Evolutionary conservation across 192 early-diverging fungal genomes (phyloP), one percentile per base, ranked within the genome.

Genomic region (Coemansia sp.): DNA sequence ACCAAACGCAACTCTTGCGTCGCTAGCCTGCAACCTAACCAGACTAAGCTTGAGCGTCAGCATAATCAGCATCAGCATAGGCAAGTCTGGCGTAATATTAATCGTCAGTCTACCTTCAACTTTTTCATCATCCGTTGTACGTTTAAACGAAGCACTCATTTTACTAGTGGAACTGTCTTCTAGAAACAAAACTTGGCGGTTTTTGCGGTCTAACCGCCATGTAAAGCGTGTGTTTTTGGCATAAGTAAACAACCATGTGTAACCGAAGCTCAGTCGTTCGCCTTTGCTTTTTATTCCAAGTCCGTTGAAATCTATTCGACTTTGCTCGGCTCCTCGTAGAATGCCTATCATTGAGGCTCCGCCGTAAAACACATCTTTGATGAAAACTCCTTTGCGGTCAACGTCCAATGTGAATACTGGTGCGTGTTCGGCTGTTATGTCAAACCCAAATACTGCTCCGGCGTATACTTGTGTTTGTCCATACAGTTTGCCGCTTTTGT

Each of bases 181-280:
- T 5, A 68, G 35, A 34, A 36, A 68, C 32, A 68, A 43, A 20
- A 37, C 32, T 48, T 52, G 33, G 34, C 67, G 56, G 1, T 45
- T 61, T 14, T 61, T 61, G 58, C 67, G 67, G 41, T 68, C 67
- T 41, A 68, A 43, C n/a, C 57, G 56, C 67, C 67, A 68, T 2
- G 54, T 33, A n/a, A 61, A 60, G 17, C 67, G 38, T 7, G 28
- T 67, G 66, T 41, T 54, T 39, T 37, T 48, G 28, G 57, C 56
- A 58, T 68, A 68, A n/a, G 53, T 68, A 58, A 68, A 68, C 33
- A 45, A 35, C 67, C 67, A 68, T 1, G 67, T 68, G 48, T 68
- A 68, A 33, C 43, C 43, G 20, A 68, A 68, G 48, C 67, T 68
- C 17, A 68, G 67, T 4, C 67, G 38, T 37, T 68, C 67, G 39